Percentiles rank a stretch among this genome's conserved stretches.
phyloP scores from a whole-genome alignment of 2,329 filamentous ascomycete species.

The Epichloe gansuensis region DNA sequence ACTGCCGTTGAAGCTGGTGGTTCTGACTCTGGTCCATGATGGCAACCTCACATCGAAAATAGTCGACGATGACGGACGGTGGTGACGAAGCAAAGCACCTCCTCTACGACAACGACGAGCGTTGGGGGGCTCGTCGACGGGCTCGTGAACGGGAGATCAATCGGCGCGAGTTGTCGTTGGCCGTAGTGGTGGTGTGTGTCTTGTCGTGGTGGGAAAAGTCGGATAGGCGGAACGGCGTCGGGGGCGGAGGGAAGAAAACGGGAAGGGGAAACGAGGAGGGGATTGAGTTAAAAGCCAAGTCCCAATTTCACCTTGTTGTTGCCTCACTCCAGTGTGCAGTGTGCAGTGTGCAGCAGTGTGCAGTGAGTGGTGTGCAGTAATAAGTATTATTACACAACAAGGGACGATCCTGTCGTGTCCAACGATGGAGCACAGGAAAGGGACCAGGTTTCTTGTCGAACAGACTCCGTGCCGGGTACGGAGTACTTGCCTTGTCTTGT shows the following conservation, averaged over 20 bases:
- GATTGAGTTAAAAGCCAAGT: constrained; percentile 5
- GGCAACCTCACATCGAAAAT: constrained; percentile 15
- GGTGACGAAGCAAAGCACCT: constrained; percentile 5
- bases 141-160: constrained; percentile 2
- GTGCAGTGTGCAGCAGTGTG: no score
- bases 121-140: constrained; percentile 1
- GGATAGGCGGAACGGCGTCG: constrained; percentile 4
- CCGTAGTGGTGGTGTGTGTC: constrained; percentile 4
- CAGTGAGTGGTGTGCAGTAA: background rate
- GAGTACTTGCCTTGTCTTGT: background rate
- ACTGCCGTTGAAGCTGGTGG: constrained; percentile 16
- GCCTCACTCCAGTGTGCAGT: no score
- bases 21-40: constrained; percentile 21
- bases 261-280: constrained; percentile 9
- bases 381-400: background rate
- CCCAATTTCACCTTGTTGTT: background rate
- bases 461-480: constrained; percentile 6
- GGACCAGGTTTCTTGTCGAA: constrained; percentile 4
- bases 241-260: constrained; percentile 4
- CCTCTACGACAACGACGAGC: constrained; percentile 7
- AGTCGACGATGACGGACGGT: constrained; percentile 8
- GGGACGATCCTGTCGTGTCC: constrained; percentile 7
- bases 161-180: constrained; percentile 4
- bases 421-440: constrained; percentile 4
- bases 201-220: constrained; percentile 1